These are phyloP conservation scores for Rugosomyces carneus DNA, from an alignment of 1,284 basidiomycete genomes.

Conservation along the genomic window DNA sequence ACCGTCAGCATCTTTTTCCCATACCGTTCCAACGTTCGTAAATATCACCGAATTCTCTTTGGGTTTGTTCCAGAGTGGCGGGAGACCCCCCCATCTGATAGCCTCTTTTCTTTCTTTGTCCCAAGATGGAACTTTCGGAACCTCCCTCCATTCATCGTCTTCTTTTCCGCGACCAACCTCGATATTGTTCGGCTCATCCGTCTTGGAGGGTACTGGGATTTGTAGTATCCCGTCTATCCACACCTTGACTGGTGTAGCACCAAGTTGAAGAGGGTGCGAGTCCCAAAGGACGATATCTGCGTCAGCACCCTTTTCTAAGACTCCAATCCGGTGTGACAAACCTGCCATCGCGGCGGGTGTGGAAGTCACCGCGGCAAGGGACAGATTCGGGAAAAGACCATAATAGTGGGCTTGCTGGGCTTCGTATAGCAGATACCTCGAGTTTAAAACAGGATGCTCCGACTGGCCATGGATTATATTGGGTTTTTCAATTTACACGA, in stretches of 20 bases:
- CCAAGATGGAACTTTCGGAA: conserved; percentile 50
- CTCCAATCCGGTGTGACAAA: conserved; percentile 74
- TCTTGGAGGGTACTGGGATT: conserved; percentile 39
- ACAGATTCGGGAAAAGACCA: conserved; percentile 48
- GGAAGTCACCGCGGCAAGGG: conserved; percentile 66
- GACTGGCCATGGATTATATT: conserved; percentile 30
- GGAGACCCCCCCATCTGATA: conserved; percentile 56
- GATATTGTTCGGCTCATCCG: conserved; percentile 27
- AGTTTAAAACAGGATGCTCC: conserved; percentile 60
- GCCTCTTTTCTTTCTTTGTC: conserved; percentile 48
- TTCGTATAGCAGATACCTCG: conserved; percentile 72
- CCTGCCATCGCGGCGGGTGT: conserved; percentile 67
- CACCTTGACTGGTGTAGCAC: conserved; percentile 56
- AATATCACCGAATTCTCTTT: conserved; percentile 38
- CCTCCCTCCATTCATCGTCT: conserved; percentile 30
- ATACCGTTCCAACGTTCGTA: conserved; percentile 41
- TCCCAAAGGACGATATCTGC: conserved; percentile 65
- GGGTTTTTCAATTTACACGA: background rate
- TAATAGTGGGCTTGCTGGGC: conserved; percentile 80
- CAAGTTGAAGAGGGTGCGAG: conserved; percentile 66
- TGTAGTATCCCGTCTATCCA: conserved; percentile 67
- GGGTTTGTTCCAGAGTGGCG: conserved; percentile 43
- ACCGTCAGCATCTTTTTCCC: conserved; percentile 24
- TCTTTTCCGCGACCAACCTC: conserved; percentile 37
- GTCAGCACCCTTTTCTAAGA: conserved; percentile 45